Base-by-base conservation (phyloP, 2,329 filamentous ascomycete species). In the Stromatinia cepivora region DNA sequence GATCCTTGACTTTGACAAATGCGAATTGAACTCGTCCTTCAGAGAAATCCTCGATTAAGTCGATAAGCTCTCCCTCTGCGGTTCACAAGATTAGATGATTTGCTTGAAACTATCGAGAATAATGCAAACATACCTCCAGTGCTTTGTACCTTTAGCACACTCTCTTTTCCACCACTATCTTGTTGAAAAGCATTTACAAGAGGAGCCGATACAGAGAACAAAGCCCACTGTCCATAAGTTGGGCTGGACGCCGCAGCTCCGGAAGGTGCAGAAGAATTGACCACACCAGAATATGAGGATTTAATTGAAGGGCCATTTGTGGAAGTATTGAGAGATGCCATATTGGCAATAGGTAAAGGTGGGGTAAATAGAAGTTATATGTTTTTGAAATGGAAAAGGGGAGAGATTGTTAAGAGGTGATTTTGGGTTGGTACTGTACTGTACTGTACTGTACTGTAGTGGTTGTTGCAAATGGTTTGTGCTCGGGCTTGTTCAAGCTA, bases 21-120 rank as follows among this genome's bases (percentile, higher is more conserved):
- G 93, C 95, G 81, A 97, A 99, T 81, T 99, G 95, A 75, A 99
- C 91, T 76, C 93, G 91, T 67, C 95, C 95, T 80, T 99, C 95
- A 74, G 90, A 98, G 81, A 99, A 97, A 73, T 99, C 95, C 75
- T 99, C 95, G 75, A 97, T 87, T 70, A 99, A 85, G 73, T 97
- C 93, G 69, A 88, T 84, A 72, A 99, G 84, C 81, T 99, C 94
- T 72, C 95, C 95, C 82, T 97, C 94, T 95, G 78, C 67, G 63
- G 52, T 58, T 45, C 34, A 54, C 39, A 34, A 31, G 6, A 36
- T 68, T 68, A 68, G 66, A 50, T 54, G 9, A 62, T 52, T 36
- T 36, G 52, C 50, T 20, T 67, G 57, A n/a, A 50, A 31, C 22
- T 22, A 22, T 25, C 42, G 52, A 34, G 45, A 36, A 45, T 25